Conservation (phyloP, 306 rosid species). For the Crotalaria pallida region DNA sequence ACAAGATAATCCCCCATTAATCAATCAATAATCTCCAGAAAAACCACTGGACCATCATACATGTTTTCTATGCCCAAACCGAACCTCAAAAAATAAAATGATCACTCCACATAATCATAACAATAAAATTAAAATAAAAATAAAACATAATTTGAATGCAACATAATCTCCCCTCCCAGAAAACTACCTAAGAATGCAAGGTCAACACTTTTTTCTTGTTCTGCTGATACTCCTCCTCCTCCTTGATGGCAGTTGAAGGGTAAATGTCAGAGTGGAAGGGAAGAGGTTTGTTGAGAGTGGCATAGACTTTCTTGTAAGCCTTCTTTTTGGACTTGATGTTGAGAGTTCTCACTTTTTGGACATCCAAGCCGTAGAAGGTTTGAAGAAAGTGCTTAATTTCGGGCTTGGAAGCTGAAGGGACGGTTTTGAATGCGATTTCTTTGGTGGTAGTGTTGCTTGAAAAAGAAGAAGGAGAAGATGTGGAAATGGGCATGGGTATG, state of each 20-base stretch:
- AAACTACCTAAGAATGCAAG: conserved; percentile 26
- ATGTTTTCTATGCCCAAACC: not conserved
- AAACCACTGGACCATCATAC: not conserved
- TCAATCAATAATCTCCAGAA: not conserved
- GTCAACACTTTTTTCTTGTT: conserved; percentile 17
- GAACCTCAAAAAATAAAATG: not conserved
- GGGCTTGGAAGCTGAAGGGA: conserved; percentile 77
- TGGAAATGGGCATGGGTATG: conserved; percentile 47
- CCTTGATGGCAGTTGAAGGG: conserved; percentile 37
- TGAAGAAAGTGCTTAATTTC: conserved; percentile 68
- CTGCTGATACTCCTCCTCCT: too few relatives aligned
- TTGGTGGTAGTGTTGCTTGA: conserved; percentile 15
- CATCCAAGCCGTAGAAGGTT: conserved; percentile 64
- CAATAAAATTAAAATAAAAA: not conserved
- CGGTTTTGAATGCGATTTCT: conserved; percentile 73
- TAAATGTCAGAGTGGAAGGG: conserved; percentile 43
- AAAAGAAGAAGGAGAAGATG: too few relatives aligned
- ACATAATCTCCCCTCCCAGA: not conserved
- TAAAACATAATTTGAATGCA: not conserved
- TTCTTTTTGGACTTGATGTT: conserved; percentile 86
- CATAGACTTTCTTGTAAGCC: conserved; percentile 87
- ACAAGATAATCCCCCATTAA: not conserved
- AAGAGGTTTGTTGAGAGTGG: conserved; percentile 58
- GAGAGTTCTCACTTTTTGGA: conserved; percentile 70
- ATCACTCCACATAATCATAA: not conserved